Conservation (phyloP, 768 basidiomycete species). For the Trametes elegans region DNA sequence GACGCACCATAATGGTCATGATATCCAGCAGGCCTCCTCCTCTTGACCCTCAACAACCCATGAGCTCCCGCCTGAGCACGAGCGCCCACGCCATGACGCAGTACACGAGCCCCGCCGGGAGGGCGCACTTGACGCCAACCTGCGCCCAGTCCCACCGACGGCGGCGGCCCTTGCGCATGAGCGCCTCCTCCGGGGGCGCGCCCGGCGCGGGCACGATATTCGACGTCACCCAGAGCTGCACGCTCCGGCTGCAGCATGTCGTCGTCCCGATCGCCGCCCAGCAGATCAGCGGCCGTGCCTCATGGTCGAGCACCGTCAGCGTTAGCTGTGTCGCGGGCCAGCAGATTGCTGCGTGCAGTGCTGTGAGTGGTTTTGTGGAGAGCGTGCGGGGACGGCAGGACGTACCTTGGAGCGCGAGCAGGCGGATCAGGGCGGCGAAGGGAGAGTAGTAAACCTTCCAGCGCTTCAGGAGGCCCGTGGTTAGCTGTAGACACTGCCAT, state of each 20-base stretch:
- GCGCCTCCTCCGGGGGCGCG: constrained; percentile 18
- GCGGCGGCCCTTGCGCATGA: constrained; percentile 34
- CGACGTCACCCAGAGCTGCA: constrained; percentile 96
- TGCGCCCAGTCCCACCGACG: constrained; percentile 81
- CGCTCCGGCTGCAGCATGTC: constrained; percentile 75
- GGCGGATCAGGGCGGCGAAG: constrained; percentile 83
- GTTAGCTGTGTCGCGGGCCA: constrained; percentile 93
- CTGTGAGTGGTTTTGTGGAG: background rate
- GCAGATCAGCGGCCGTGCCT: constrained; percentile 71
- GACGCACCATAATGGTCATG: background rate
- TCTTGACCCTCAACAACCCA: constrained; percentile 5
- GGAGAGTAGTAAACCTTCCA: constrained; percentile 93
- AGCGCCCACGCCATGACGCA: constrained; percentile 76
- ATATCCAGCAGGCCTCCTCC: background rate
- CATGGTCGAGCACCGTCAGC: constrained; percentile 67
- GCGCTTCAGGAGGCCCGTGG: constrained; percentile 84
- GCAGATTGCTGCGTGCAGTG: constrained; percentile 66
- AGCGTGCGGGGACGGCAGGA: background rate
- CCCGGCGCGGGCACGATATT: constrained; percentile 52
- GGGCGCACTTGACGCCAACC: constrained; percentile 64
- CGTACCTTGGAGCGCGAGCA: constrained; percentile 78
- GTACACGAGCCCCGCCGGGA: constrained; percentile 75
- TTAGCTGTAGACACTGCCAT: constrained; percentile 83
- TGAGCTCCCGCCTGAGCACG: constrained; percentile 40
- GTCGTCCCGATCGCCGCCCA: constrained; percentile 92